phyloP scores from a whole-genome alignment of 2,329 filamentous ascomycete species.

The Neofusicoccum sp. region DNA sequence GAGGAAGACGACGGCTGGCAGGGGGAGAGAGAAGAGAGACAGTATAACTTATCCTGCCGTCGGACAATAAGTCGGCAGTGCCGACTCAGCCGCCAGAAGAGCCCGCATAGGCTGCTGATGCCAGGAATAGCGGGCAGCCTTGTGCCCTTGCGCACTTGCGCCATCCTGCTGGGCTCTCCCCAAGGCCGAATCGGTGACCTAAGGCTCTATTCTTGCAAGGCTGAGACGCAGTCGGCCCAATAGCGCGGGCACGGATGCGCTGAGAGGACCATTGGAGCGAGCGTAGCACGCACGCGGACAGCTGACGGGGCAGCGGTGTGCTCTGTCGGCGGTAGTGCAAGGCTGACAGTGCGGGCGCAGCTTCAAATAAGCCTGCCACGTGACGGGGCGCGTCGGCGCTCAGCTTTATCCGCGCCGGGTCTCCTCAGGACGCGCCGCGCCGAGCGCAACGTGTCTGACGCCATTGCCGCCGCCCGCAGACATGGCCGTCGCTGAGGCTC shows the following conservation, averaged over 20 bases:
- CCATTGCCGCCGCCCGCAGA: not conserved
- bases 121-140: constrained; percentile 7
- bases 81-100: constrained; percentile 3
- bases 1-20: not conserved
- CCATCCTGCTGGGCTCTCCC: constrained; percentile 1
- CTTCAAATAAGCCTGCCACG: not conserved
- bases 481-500: constrained; percentile 55
- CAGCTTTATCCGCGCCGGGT: not conserved
- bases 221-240: not conserved
- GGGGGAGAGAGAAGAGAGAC: not conserved
- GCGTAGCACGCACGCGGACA: not conserved
- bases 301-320: not conserved
- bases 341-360: not conserved
- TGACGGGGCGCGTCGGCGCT: not conserved
- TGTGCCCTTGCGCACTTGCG: constrained; percentile 2
- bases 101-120: not conserved
- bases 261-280: not conserved
- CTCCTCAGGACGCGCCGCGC: not conserved
- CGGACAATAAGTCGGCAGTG: not conserved
- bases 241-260: not conserved
- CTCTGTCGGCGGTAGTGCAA: not conserved
- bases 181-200: constrained; percentile 6
- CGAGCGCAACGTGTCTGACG: constrained; percentile 12
- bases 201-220: not conserved
- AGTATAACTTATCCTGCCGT: not conserved